Base-by-base conservation (phyloP, 73 alveolate species). In the Tetrahymena malaccensis region DNA sequence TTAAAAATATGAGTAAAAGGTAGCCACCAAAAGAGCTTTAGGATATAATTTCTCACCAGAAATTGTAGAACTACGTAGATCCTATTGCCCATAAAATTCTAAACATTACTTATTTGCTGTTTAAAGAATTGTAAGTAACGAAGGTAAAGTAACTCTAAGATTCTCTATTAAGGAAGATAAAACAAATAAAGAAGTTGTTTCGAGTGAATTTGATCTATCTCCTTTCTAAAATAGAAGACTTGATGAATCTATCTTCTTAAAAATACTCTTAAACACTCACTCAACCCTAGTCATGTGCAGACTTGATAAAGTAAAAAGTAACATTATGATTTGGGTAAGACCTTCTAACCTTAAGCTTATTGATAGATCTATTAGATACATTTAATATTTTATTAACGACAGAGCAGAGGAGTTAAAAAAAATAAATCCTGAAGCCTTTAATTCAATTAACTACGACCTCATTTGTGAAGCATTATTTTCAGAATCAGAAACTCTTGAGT, bases 281-380 rank as follows among this genome's bases (percentile, higher is more conserved):
- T 95, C 97, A 13, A 95, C 97, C 22, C 70, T 95, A 55, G 70
- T 95, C 25, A 95, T 95, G 97, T 94, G 97, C 31, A 89, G 97
- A 34, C 56, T 95, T 9, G 95, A 93, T 40, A 95, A 94, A 55
- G 93, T 50, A 33, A n/a, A 89, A 35, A 85, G 95, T 35, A 95
- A 95, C 93, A 56, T 95, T 17, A 95, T 95, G 97, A 95, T 89
- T 21, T 95, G 37, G 84, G 97, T 95, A 17, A 89, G 97, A 44
- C 97, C 97, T 50, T 85, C 94, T 1, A 95, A 95, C 85, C 70
- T 50, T 50, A 95, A 95, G 84, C 55, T 95, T 3, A 95, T 95
- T 89, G 97, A 95, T 35, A 95, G 97, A 55, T 94, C 97, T 6
- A 95, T 95, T 0, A 95, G 97, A 95, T 95, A 95, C 84, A 94